Percentiles rank a stretch among this genome's conserved stretches.
Conservation (phyloP, 169 alveolate genomes). For the Plasmodium ovale region DNA sequence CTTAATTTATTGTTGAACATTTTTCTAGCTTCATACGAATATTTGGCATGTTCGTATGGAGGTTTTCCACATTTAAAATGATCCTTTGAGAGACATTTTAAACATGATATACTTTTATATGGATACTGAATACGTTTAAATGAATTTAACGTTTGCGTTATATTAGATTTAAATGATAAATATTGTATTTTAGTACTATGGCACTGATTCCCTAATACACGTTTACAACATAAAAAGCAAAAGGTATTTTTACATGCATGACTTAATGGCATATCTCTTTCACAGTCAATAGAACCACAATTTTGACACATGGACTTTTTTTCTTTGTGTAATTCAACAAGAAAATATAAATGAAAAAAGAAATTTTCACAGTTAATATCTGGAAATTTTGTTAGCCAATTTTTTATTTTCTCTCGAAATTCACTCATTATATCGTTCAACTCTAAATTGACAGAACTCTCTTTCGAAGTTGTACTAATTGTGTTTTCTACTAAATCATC, state of each 20-base stretch:
- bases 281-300: conserved; percentile 65
- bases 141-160: not conserved
- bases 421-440: conserved; percentile 19
- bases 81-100: conserved; percentile 29
- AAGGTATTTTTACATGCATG: conserved; percentile 22
- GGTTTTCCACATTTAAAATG: conserved; percentile 70
- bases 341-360: conserved; percentile 70
- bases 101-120: conserved; percentile 23
- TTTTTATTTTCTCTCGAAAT: conserved; percentile 44
- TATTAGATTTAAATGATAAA: conserved; percentile 11
- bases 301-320: conserved; percentile 32
- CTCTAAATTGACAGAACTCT: not conserved
- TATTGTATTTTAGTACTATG: conserved; percentile 45
- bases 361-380: conserved; percentile 53
- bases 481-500: not conserved
- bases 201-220: conserved; percentile 6
- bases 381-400: conserved; percentile 55
- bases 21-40: conserved; percentile 20
- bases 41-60: conserved; percentile 32
- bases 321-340: conserved; percentile 37
- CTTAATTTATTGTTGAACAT: conserved; percentile 9
- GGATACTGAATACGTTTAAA: conserved; percentile 14
- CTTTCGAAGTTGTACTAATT: not conserved
- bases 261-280: not conserved
- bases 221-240: conserved; percentile 49